A percentile compares a stretch with the other conserved stretches of the same genome.
Conservation (phyloP, 2,329 filamentous ascomycete genomes). For the Alternaria rosae region DNA sequence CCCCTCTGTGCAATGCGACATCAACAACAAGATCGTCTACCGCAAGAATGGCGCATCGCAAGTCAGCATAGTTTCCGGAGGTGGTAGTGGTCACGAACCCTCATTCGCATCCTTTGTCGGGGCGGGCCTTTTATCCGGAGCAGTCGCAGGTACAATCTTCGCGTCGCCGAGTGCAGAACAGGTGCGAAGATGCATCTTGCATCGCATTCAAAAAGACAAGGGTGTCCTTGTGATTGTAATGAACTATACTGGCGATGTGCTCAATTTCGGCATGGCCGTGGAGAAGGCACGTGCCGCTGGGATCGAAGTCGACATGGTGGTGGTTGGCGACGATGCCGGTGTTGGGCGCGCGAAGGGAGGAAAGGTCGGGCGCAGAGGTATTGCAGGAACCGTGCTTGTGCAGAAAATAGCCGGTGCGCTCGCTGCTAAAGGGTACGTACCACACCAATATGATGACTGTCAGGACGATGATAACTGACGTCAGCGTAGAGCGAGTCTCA, state of each 20-base stretch:
- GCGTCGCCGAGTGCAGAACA: constrained; percentile 83
- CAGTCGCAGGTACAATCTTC: constrained; percentile 87
- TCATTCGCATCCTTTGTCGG: constrained; percentile 88
- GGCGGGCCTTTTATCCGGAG: constrained; percentile 77
- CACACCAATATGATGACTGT: neutral
- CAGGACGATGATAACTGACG: constrained; percentile 11
- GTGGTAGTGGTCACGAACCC: constrained; percentile 89
- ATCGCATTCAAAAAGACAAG: constrained; percentile 72
- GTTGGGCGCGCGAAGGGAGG: constrained; percentile 82
- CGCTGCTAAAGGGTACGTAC: constrained; percentile 70
- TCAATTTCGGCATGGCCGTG: constrained; percentile 93
- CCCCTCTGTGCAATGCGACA: constrained; percentile 80
- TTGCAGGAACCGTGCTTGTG: constrained; percentile 91
- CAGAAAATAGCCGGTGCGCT: constrained; percentile 87
- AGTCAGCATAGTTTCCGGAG: constrained; percentile 86
- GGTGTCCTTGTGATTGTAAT: constrained; percentile 91
- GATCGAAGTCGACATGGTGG: constrained; percentile 82
- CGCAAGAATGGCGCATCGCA: constrained; percentile 51
- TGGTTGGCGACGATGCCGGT: constrained; percentile 90
- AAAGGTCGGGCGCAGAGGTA: constrained; percentile 91
- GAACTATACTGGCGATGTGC: constrained; percentile 82
- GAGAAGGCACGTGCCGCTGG: constrained; percentile 89
- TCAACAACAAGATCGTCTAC: constrained; percentile 74
- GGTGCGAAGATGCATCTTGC: constrained; percentile 76
- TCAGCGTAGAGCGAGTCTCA: constrained; percentile 57